Percentiles rank a stretch among this genome's conserved stretches.
Conservation (phyloP, 805 yeast species). For the Pichia californica region DNA sequence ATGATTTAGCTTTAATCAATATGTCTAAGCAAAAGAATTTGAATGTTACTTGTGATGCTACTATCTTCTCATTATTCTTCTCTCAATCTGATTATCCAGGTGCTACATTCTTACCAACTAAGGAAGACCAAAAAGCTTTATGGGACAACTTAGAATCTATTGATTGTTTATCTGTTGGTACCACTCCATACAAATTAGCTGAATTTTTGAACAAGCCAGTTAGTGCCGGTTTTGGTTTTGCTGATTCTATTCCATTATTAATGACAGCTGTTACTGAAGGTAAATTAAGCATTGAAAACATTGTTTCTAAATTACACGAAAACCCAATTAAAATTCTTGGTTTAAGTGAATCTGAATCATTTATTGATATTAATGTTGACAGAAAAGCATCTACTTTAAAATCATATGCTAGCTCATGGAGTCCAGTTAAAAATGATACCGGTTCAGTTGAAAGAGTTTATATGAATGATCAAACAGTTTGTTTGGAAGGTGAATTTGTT, state of each 20-base stretch:
- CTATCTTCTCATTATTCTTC: conserved; percentile 71
- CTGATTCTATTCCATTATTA: conserved; percentile 76
- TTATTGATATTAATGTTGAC: conserved; percentile 79
- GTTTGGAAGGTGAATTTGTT: conserved; percentile 74
- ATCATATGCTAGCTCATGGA: conserved; percentile 39
- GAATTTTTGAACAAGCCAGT: conserved; percentile 53
- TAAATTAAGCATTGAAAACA: conserved; percentile 64
- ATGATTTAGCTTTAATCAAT: conserved; percentile 75
- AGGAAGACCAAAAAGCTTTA: conserved; percentile 71
- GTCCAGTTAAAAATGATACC: conserved; percentile 49
- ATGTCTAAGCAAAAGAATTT: conserved; percentile 80
- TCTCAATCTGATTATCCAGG: conserved; percentile 66
- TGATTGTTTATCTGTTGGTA: conserved; percentile 86
- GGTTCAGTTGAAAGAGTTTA: conserved; percentile 90
- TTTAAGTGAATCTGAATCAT: conserved; percentile 71
- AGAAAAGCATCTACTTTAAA: conserved; percentile 44
- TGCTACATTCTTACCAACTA: conserved; percentile 69
- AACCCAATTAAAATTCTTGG: conserved; percentile 80
- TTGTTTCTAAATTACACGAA: conserved; percentile 66
- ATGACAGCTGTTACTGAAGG: conserved; percentile 74
- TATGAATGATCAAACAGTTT: conserved; percentile 69
- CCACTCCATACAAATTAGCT: conserved; percentile 68
- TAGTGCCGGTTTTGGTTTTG: conserved; percentile 68
- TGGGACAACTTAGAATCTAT: conserved; percentile 70
- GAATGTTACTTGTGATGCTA: conserved; percentile 84